These are phyloP conservation scores for Echites panduratus DNA, from an alignment of 257 asterid genomes.

Conservation along the genomic window DNA sequence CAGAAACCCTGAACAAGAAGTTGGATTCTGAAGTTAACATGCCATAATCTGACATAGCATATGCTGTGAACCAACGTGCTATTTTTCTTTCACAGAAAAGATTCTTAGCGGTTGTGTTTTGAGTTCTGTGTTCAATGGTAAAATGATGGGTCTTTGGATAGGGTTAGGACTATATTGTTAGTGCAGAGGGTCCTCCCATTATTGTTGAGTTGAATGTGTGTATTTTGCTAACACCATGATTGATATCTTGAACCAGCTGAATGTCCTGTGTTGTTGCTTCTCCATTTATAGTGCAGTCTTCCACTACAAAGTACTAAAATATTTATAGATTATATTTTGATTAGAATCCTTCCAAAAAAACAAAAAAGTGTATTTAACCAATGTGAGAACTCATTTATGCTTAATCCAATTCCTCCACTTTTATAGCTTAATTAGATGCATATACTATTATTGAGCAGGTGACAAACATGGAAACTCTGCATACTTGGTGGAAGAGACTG, in stretches of 20 bases:
- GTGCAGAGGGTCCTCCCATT: neutral
- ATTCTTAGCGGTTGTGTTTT: neutral
- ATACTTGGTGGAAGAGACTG: neutral
- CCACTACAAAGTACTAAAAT: neutral
- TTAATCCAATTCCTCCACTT: neutral
- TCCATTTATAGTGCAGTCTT: neutral
- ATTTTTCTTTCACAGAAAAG: no score
- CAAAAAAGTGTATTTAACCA: neutral
- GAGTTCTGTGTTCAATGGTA: neutral
- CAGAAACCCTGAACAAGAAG: neutral
- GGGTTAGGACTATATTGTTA: neutral
- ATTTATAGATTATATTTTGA: neutral
- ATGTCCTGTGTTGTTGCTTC: neutral
- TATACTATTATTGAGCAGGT: neutral
- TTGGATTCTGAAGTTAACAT: neutral
- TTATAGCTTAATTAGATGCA: neutral
- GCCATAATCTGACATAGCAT: neutral
- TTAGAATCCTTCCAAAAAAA: neutral
- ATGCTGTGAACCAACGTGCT: neutral
- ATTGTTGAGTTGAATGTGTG: neutral
- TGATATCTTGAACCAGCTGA: neutral
- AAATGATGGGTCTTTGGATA: neutral
- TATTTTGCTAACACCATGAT: neutral
- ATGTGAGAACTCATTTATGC: neutral
- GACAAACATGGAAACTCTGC: neutral